Evolutionary conservation across 352 stramenopile genomes (phyloP).

Genomic region (Lagenidium giganteum): DNA sequence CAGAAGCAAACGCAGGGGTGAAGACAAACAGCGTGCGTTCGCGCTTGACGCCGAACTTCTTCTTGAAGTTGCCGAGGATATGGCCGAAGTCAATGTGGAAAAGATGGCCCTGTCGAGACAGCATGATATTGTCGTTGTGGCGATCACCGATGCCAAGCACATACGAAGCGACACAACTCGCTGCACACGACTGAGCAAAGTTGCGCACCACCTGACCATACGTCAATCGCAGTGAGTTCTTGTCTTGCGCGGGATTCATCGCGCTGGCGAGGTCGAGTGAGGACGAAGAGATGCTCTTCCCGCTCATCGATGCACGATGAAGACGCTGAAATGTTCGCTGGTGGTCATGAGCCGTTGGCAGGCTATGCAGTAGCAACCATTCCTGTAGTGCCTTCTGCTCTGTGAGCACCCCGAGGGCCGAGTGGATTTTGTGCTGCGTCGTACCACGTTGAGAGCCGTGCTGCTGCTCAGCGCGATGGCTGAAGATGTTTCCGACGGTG

Average conservation of each 20-base stretch:
- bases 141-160: conserved; percentile 54
- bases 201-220: conserved; percentile 15
- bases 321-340: conserved; percentile 15
- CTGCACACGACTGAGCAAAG: conserved; percentile 27
- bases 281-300: neutral
- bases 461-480: conserved; percentile 8
- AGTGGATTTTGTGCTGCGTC: conserved; percentile 22
- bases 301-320: conserved; percentile 8
- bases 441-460: conserved; percentile 16
- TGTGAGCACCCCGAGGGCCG: conserved; percentile 16
- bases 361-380: conserved; percentile 17
- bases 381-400: conserved; percentile 20
- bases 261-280: neutral
- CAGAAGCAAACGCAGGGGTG: conserved; percentile 19
- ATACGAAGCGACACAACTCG: conserved; percentile 35
- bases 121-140: conserved; percentile 63
- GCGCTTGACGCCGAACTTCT: conserved; percentile 22
- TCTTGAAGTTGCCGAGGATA: conserved; percentile 33
- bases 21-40: conserved; percentile 26
- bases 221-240: neutral
- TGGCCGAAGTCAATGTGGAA: conserved; percentile 48
- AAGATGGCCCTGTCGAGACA: conserved; percentile 18
- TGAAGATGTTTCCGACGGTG: conserved; percentile 43
- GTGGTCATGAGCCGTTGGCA: neutral
- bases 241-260: conserved; percentile 4